Percentiles rank a stretch among this genome's conserved stretches.
Evolutionary conservation across 805 yeast genomes (phyloP).

Genomic region (Metschnikowia vanudenii): DNA sequence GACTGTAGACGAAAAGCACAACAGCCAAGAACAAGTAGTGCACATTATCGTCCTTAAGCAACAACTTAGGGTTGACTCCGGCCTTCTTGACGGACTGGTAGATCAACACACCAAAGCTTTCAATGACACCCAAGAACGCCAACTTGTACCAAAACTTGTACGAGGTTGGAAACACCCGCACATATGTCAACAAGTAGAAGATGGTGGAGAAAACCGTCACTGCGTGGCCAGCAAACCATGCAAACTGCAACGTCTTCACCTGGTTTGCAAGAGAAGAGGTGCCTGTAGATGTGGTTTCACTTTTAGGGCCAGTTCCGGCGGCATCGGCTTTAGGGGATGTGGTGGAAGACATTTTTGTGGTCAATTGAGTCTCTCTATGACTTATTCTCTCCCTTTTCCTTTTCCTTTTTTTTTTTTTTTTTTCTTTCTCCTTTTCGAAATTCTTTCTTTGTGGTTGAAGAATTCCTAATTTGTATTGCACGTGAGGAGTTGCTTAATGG

Average conservation of each 20-base stretch:
- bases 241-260: constrained; percentile 57
- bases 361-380: background rate
- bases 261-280: constrained; percentile 2
- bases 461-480: too few species aligned
- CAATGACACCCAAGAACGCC: constrained; percentile 61
- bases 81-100: constrained; percentile 49
- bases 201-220: constrained; percentile 32
- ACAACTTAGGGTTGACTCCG: constrained; percentile 22
- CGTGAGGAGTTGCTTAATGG: too few species aligned
- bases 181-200: constrained; percentile 34
- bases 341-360: constrained; percentile 2
- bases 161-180: constrained; percentile 25
- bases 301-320: constrained; percentile 5
- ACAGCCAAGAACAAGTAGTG: constrained; percentile 64
- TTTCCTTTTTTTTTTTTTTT: too few species aligned
- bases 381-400: too few species aligned
- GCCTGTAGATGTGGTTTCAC: background rate
- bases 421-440: too few species aligned
- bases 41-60: constrained; percentile 57
- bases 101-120: constrained; percentile 73
- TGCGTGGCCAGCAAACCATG: constrained; percentile 63
- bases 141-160: constrained; percentile 50
- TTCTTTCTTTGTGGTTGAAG: too few species aligned
- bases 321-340: background rate
- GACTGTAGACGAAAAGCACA: constrained; percentile 52